A percentile compares a stretch with the other conserved stretches of the same genome.
Evolutionary conservation across 2,329 filamentous ascomycete species (phyloP).

Genomic region (Chrysoporthe deuterocubensis): DNA sequence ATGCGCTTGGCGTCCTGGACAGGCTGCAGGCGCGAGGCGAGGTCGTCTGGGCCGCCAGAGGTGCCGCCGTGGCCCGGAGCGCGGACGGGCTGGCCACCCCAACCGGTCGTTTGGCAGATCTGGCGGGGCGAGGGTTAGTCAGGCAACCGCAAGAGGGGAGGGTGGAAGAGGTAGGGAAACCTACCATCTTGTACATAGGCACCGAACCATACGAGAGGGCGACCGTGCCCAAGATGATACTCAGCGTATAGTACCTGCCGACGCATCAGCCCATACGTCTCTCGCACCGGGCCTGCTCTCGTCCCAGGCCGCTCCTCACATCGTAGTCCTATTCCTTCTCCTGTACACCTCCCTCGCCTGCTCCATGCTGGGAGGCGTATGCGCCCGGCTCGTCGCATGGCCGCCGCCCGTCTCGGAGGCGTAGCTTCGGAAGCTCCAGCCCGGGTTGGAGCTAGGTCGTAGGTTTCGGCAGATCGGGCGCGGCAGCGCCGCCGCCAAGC

Average conservation of each 20-base stretch:
- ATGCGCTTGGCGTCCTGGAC: conserved; percentile 82
- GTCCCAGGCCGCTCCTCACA: conserved; percentile 45
- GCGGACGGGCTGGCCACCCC: conserved; percentile 90
- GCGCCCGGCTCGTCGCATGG: conserved; percentile 33
- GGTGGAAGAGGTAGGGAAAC: conserved; percentile 21
- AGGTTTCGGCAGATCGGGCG: conserved; percentile 21
- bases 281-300: background rate
- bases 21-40: conserved; percentile 77
- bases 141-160: background rate
- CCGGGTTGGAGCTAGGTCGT: conserved; percentile 14
- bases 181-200: conserved; percentile 84
- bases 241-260: conserved; percentile 72
- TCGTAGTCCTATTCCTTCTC: conserved; percentile 68
- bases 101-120: conserved; percentile 86
- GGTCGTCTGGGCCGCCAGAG: conserved; percentile 58
- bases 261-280: conserved; percentile 30
- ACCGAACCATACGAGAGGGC: conserved; percentile 83
- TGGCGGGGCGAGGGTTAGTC: conserved; percentile 38
- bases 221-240: conserved; percentile 77
- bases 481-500: conserved; percentile 30
- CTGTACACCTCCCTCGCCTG: conserved; percentile 67
- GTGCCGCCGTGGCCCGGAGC: conserved; percentile 68
- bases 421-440: conserved; percentile 21
- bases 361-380: conserved; percentile 60
- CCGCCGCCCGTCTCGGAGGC: conserved; percentile 35